A percentile compares a stretch with the other conserved stretches of the same genome.
Conservation (phyloP, 2,329 filamentous ascomycete species). For the Fusarium sp. region DNA sequence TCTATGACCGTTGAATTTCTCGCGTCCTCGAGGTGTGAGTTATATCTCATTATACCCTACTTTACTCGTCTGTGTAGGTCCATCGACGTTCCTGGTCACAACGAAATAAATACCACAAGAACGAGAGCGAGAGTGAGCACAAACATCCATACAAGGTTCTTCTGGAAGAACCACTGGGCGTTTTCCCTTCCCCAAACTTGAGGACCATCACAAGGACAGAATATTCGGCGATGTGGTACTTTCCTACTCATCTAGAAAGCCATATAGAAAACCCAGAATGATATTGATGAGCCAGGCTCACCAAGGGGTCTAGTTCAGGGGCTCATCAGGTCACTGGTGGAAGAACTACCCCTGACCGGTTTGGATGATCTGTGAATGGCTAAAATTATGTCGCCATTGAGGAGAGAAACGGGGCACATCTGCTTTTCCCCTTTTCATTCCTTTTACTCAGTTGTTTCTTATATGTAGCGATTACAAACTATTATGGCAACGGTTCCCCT, state of each 20-base stretch:
- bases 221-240: fast-evolving
- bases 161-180: background rate
- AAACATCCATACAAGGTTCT: background rate
- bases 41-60: background rate
- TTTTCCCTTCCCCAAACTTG: background rate
- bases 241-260: background rate
- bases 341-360: background rate
- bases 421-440: background rate
- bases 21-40: background rate
- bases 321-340: background rate
- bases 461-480: background rate
- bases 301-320: background rate
- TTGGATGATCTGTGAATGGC: background rate
- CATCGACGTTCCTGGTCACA: background rate
- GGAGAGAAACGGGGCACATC: background rate
- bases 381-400: background rate
- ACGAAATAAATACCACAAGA: background rate
- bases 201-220: background rate
- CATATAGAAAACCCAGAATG: too few species aligned
- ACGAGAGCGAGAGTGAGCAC: background rate
- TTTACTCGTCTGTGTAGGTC: background rate
- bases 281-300: background rate
- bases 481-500: background rate
- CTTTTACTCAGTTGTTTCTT: background rate
- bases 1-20: background rate